A percentile compares a stretch with the other conserved stretches of the same genome.
phyloP scores from a whole-genome alignment of 768 basidiomycete genomes.

The Russula vinacea region DNA sequence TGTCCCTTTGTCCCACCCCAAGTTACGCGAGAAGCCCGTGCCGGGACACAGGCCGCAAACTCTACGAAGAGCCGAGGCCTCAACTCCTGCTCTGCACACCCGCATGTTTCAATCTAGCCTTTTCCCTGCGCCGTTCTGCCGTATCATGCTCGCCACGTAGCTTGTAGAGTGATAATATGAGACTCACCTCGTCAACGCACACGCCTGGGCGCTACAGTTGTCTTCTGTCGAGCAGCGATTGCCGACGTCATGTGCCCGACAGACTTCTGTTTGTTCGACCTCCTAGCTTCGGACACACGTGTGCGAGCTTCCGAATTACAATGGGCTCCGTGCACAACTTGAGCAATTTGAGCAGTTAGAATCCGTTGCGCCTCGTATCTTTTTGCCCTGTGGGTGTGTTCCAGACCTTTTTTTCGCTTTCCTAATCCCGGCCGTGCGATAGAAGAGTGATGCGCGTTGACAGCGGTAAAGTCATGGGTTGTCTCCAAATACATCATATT shows the following conservation, averaged over 20 bases:
- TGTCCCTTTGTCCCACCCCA: conserved; percentile 2
- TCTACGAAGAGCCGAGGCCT: not conserved
- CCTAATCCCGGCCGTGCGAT: not conserved
- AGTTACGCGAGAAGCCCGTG: not conserved
- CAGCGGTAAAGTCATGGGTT: not conserved
- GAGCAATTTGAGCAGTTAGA: not conserved
- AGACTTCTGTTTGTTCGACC: too few species aligned
- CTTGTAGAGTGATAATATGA: conserved; percentile 17
- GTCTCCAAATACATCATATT: not conserved
- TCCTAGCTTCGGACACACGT: not conserved
- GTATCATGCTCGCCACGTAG: conserved; percentile 11
- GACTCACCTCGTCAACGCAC: not conserved
- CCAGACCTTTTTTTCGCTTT: not conserved
- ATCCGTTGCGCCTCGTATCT: not conserved
- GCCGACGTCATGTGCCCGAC: not conserved
- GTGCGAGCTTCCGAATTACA: not conserved
- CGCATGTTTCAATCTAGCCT: conserved; percentile 5
- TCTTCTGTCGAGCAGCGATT: not conserved
- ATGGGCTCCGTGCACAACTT: not conserved
- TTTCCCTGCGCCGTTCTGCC: not conserved
- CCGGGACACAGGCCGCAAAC: not conserved
- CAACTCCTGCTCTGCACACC: not conserved
- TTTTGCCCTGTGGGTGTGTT: not conserved
- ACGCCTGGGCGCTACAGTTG: not conserved
- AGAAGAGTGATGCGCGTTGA: not conserved